Base-by-base conservation (phyloP, 2,329 filamentous ascomycete species). In the Karstenula rhodostoma region DNA sequence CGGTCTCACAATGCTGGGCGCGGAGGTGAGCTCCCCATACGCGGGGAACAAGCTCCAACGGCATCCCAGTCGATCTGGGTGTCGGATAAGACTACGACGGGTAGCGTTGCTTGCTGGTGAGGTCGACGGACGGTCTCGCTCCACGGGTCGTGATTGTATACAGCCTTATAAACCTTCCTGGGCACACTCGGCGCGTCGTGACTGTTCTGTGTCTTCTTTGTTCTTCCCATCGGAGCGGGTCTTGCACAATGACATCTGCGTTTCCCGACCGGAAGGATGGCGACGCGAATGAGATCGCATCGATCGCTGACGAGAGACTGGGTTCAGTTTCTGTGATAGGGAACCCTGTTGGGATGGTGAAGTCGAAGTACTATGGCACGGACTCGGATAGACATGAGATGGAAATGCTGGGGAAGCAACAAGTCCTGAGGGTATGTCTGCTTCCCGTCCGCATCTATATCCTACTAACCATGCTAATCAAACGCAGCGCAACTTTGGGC, bases 381-480 rank as follows among this genome's bases (percentile, higher is more conserved):
- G 47, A 50, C 25, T 37, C 23, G 19, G 55, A 57, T 23, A 50
- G 29, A 35, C 35, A 44, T 50, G 55, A 57, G 46, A 57, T 57
- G 55, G 17, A 44, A 6, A 44, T 57, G 47, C 47, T 57, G 2
- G 55, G 55, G 13, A 57, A 57, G 55, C 43, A 57, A 25, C 55
- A 57, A 46, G 55, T 57, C 6, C 33, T 57, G 29, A 47, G 55
- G 8, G 55, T 57, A 25, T 9, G 46, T 50, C 22, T 57, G 22
- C 32, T 12, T 42, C 23, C 40, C 33, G 4, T 15, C 4, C 23
- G 13, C 10, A 1, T 15, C 17, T 27, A 1, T 15, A 3, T 12
- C 19, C n/a, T n/a, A 12, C 10, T 8, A 19, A 23, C 17, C 25
- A 57, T 27, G 47, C 37, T 57, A 1, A 57, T 17, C 2, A 19